These are phyloP conservation scores for Pichia sp. DNA, from an alignment of 1,139 yeast genomes.

Conservation along the genomic window DNA sequence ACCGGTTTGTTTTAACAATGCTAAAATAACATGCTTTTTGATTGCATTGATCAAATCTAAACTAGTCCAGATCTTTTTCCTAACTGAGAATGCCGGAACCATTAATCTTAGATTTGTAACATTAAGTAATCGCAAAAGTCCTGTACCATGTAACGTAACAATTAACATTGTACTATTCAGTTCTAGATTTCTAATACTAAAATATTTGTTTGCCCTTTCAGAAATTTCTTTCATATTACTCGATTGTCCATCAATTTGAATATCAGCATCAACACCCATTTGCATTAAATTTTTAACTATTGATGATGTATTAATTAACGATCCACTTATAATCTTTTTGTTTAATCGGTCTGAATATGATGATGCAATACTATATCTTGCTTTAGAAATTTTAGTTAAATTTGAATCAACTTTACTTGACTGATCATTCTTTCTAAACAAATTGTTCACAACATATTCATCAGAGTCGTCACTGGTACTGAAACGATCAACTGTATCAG, in stretches of 20 bases:
- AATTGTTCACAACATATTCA: neutral
- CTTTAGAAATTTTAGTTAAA: neutral
- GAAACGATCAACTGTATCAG: neutral
- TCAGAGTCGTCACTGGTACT: neutral
- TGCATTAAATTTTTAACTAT: constrained; percentile 3
- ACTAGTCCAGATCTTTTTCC: constrained; percentile 45
- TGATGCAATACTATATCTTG: neutral
- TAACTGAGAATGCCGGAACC: constrained; percentile 47
- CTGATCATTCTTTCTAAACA: neutral
- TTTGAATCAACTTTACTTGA: neutral
- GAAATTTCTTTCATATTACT: constrained; percentile 36
- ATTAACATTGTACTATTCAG: constrained; percentile 43
- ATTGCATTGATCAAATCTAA: constrained; percentile 48
- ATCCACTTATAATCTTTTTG: constrained; percentile 3
- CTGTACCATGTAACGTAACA: constrained; percentile 56
- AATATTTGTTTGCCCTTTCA: constrained; percentile 49
- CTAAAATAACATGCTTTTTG: constrained; percentile 45
- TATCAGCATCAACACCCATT: neutral
- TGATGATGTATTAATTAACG: neutral
- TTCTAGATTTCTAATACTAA: constrained; percentile 47
- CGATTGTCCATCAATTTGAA: neutral
- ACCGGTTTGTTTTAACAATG: constrained; percentile 54
- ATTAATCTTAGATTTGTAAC: constrained; percentile 52
- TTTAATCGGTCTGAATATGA: constrained; percentile 8
- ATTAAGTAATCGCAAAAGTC: constrained; percentile 51